Evolutionary conservation across 192 early-diverging fungal species (phyloP), one percentile per base, ranked within the genome.

Genomic region (Podila verticillata): DNA sequence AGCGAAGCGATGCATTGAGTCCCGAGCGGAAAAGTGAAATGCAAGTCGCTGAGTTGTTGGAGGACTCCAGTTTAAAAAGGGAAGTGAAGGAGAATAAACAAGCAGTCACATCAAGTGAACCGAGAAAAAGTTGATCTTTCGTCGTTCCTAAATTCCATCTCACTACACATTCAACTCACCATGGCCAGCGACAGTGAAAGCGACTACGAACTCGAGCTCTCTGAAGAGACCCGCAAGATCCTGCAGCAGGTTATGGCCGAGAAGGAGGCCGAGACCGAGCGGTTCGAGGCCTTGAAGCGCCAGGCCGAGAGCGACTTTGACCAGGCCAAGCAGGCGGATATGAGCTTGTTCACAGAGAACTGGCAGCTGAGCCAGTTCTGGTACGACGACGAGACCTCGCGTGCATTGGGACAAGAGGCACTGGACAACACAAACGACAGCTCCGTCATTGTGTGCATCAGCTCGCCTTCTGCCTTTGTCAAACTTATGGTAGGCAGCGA

Each of bases 271-370:
- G 71, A 83, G 59, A 87, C 92, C 39, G 85, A 88, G 8, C 82
- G 82, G 59, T 91, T 94, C 61, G 92, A 91, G 24, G 65, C 84
- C 68, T 83, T 95, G 29, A 82, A 87, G 39, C 78, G 83, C 59
- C 65, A 82, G 63, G 84, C 81, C 9, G 85, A 91, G 62, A 82
- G 82, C 28, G 81, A 72, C 22, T 87, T 86, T 70, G 68, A 82
- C 36, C 75, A 63, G 7, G 83, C 68, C 31, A 75, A 66, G 32
- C 51, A 48, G 4, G 20, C 60, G 36, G 65, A 66, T 39, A 94
- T 95, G 88, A 83, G 84, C 20, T 83, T 79, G 48, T 95, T 94
- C 83, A 86, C 85, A 32, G 93, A 95, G 72, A 92, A 95, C 81
- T 94, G 94, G 94, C 93, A 95, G 80, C 73, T 90, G 58, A 84